These are phyloP conservation scores for Leptographium lundbergii DNA, from an alignment of 2,329 filamentous ascomycete genomes.

Conservation along the genomic window DNA sequence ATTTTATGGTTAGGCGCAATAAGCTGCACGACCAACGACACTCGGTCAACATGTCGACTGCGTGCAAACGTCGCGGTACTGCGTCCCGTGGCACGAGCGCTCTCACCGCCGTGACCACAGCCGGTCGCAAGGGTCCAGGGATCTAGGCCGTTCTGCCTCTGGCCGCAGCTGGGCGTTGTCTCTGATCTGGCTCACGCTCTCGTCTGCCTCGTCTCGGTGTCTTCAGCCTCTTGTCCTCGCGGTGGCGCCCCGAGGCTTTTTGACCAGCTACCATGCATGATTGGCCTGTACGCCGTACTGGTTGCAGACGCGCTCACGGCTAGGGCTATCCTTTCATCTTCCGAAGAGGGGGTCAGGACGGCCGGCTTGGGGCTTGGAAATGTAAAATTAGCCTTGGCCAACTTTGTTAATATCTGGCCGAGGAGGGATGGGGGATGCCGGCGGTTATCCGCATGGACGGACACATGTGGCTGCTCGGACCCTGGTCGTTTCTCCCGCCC, in stretches of 20 bases:
- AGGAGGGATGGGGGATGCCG: no score
- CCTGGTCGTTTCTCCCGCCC: no score
- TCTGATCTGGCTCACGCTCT: no score
- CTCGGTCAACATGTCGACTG: neutral
- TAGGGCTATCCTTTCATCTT: neutral
- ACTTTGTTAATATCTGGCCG: neutral
- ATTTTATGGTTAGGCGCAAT: neutral
- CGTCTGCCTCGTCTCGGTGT: neutral
- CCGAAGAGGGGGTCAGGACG: neutral
- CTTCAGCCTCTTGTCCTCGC: neutral
- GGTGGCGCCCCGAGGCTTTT: neutral
- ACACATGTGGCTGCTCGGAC: no score
- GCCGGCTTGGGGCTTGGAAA: no score
- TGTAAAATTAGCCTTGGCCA: neutral
- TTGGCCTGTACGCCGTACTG: neutral
- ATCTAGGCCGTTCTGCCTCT: no score
- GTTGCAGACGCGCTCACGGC: neutral
- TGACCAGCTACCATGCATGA: no score
- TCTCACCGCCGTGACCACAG: no score
- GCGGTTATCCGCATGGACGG: neutral
- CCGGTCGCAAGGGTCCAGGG: no score
- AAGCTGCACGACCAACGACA: neutral
- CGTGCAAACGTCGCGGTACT: neutral
- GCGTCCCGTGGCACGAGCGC: no score
- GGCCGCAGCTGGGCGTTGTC: no score